These are phyloP conservation scores for Tricholoma sp. DNA, from an alignment of 768 basidiomycete species.

Conservation along the genomic window DNA sequence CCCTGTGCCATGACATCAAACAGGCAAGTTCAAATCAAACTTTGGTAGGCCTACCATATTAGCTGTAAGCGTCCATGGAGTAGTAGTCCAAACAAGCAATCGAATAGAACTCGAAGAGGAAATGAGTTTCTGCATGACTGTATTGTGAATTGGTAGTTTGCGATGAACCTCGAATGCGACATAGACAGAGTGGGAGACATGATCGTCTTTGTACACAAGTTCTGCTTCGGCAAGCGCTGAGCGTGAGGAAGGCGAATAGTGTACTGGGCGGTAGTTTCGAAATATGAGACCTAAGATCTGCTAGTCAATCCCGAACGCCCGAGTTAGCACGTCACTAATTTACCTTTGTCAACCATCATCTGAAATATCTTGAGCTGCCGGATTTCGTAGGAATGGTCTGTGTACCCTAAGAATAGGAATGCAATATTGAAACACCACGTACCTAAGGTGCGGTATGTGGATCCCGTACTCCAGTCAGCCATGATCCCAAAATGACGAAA, in stretches of 20 bases:
- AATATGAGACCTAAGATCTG: conserved; percentile 64
- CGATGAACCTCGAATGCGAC: conserved; percentile 67
- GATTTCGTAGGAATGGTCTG: conserved; percentile 86
- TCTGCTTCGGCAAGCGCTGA: conserved; percentile 97
- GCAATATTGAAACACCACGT: conserved; percentile 3
- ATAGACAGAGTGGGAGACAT: conserved; percentile 84
- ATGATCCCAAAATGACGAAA: conserved; percentile 83
- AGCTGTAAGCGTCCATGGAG: conserved; percentile 93
- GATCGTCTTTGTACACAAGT: conserved; percentile 83
- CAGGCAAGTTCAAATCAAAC: neutral
- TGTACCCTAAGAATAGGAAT: neutral
- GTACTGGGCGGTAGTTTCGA: conserved; percentile 82
- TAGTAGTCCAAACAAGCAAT: conserved; percentile 93
- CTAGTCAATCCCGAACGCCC: neutral
- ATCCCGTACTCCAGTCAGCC: conserved; percentile 76
- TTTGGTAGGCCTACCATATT: conserved; percentile 67
- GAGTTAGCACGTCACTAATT: neutral
- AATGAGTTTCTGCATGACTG: conserved; percentile 27
- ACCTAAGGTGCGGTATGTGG: conserved; percentile 88
- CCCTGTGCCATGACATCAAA: conserved; percentile 43
- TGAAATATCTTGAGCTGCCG: conserved; percentile 83
- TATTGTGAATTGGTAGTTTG: conserved; percentile 13
- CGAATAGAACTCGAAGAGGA: conserved; percentile 30
- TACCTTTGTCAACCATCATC: conserved; percentile 83
- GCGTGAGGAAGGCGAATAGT: conserved; percentile 92